A percentile compares a stretch with the other conserved stretches of the same genome.
Conservation (phyloP, 345 rosid species). For the Aethionema arabicum region DNA sequence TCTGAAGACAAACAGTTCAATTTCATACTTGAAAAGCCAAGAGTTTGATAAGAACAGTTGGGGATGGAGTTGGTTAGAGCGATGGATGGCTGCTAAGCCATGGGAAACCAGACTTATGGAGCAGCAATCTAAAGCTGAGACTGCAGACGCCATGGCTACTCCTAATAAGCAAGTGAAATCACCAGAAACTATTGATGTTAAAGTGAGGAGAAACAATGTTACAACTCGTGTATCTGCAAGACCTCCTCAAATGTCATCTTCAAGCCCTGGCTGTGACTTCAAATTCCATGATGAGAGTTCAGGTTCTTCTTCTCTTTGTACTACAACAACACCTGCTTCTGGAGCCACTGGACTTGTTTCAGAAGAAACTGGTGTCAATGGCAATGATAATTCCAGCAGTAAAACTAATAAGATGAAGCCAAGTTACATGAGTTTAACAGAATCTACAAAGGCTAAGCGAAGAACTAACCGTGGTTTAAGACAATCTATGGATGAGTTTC, state of each 20-base stretch:
- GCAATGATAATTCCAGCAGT: constrained; percentile 47
- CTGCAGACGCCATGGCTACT: constrained; percentile 43
- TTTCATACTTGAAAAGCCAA: constrained; percentile 46
- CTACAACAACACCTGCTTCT: constrained; percentile 64
- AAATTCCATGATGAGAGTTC: constrained; percentile 65
- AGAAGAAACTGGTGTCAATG: constrained; percentile 37
- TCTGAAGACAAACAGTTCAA: constrained; percentile 35
- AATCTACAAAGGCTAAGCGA: constrained; percentile 84
- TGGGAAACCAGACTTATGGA: constrained; percentile 94
- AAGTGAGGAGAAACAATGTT: constrained; percentile 71
- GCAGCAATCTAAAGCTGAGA: constrained; percentile 38
- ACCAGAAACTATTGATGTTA: constrained; percentile 43
- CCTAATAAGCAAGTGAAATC: constrained; percentile 47
- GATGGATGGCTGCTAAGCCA: constrained; percentile 99
- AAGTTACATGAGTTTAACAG: constrained; percentile 80
- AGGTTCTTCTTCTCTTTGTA: constrained; percentile 74
- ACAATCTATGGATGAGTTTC: constrained; percentile 93
- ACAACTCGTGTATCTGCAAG: constrained; percentile 74
- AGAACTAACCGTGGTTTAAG: constrained; percentile 53
- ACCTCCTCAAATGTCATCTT: constrained; percentile 57
- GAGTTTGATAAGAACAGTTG: constrained; percentile 72
- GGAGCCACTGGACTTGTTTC: constrained; percentile 56
- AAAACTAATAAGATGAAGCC: constrained; percentile 45
- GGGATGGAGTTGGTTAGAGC: constrained; percentile 99
- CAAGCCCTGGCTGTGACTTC: constrained; percentile 75